Evolutionary conservation across 306 rosid genomes (phyloP).

Genomic region (Chamaecrista fasciculata): DNA sequence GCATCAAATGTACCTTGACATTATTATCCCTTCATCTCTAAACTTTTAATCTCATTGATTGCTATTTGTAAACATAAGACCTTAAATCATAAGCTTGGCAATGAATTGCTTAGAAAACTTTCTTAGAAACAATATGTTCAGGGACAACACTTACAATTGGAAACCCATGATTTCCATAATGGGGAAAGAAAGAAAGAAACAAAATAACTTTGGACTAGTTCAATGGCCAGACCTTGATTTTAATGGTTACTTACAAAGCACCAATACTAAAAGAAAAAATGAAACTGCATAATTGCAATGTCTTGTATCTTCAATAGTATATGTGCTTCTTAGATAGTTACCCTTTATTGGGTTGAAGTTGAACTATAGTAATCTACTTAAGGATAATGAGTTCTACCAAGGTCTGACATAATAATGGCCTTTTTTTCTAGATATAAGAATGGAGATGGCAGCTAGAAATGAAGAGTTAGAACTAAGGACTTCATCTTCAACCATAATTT

Average conservation of each 20-base stretch:
- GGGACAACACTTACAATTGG: not conserved
- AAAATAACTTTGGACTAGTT: slow-evolving; percentile 5
- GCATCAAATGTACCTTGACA: not conserved
- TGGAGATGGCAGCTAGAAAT: slow-evolving; percentile 45
- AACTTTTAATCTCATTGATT: not conserved
- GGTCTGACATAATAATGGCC: slow-evolving; percentile 33
- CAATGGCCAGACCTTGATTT: slow-evolving; percentile 9
- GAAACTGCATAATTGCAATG: not conserved
- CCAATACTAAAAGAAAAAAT: not conserved
- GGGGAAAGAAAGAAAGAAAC: not conserved
- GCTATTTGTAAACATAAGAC: not conserved
- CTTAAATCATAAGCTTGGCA: not conserved
- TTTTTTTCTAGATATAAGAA: slow-evolving; percentile 36
- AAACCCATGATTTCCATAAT: slow-evolving; percentile 10
- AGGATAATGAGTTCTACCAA: slow-evolving; percentile 36
- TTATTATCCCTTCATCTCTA: not conserved
- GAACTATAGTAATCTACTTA: slow-evolving; percentile 25
- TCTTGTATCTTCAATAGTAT: not conserved
- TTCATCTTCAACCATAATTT: slow-evolving; percentile 34
- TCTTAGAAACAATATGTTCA: not conserved
- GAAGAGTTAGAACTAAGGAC: slow-evolving; percentile 34
- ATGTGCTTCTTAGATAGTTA: not conserved
- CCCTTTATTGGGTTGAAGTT: slow-evolving; percentile 38
- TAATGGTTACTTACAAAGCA: not conserved
- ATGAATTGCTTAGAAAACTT: not conserved